Conservation (phyloP, 2,329 filamentous ascomycete species). For the Talaromyces sp. region DNA sequence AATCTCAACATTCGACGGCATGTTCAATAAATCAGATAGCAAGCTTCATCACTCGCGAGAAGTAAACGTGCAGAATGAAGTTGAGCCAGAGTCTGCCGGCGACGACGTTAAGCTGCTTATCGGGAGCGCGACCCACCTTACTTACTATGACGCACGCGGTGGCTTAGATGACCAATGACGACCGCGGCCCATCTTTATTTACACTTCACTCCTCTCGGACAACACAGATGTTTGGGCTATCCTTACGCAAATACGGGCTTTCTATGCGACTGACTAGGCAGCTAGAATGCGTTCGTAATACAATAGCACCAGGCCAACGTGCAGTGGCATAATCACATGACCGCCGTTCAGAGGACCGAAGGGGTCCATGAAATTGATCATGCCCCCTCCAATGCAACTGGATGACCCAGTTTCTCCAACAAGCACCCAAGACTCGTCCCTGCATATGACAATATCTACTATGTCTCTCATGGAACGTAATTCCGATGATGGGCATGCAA, state of each 20-base stretch:
- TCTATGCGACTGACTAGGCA: no score
- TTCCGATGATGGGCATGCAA: conserved; percentile 21
- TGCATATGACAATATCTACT: conserved; percentile 4
- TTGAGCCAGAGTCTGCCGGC: not conserved
- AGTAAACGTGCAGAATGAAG: not conserved
- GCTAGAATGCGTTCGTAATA: not conserved
- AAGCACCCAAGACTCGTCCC: not conserved
- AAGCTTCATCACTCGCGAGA: not conserved
- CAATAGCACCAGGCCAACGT: not conserved
- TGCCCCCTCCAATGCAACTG: conserved; percentile 10
- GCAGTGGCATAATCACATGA: conserved; percentile 14
- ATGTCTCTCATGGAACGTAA: not conserved
- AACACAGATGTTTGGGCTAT: not conserved
- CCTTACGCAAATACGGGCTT: not conserved
- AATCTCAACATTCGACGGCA: conserved; percentile 46
- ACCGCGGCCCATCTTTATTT: conserved; percentile 3
- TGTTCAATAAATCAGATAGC: conserved; percentile 21
- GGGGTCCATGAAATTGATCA: not conserved
- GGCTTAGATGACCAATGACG: conserved; percentile 1
- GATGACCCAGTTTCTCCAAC: not conserved
- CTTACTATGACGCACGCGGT: conserved; percentile 7
- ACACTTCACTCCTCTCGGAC: not conserved
- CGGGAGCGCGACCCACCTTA: conserved; percentile 1
- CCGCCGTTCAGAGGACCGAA: conserved; percentile 1
- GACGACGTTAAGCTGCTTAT: conserved; percentile 9